Evolutionary conservation across 345 rosid genomes (phyloP).

Genomic region (Xanthoceras sorbifolium): DNA sequence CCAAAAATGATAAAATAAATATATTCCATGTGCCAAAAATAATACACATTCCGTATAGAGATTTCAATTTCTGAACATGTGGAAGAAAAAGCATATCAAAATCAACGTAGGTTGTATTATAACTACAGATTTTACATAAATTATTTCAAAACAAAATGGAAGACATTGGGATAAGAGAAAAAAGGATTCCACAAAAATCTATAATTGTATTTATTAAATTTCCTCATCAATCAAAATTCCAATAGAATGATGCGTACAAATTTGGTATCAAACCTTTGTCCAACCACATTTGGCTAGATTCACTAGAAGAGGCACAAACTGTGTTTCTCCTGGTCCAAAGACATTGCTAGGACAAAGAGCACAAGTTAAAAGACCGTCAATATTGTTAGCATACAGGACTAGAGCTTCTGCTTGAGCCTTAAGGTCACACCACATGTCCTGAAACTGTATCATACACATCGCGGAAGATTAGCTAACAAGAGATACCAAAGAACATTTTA

Average conservation of each 20-base stretch:
- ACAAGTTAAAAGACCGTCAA: constrained; percentile 85
- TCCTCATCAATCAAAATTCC: not conserved
- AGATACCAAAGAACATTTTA: not conserved
- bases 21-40: not conserved
- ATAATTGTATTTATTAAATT: constrained; percentile 3
- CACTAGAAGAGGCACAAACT: constrained; percentile 57
- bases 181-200: not conserved
- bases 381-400: constrained; percentile 68
- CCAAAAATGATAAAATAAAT: constrained; percentile 4
- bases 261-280: constrained; percentile 64
- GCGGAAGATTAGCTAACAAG: constrained; percentile 15
- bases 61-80: not conserved
- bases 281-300: constrained; percentile 75
- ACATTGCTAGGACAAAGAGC: constrained; percentile 87
- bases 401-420: constrained; percentile 92
- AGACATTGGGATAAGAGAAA: not conserved
- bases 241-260: constrained; percentile 8
- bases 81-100: not conserved
- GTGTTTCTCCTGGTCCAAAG: constrained; percentile 85
- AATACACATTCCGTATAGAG: not conserved
- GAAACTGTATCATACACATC: constrained; percentile 51
- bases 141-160: not conserved
- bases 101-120: not conserved
- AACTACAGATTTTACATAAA: not conserved
- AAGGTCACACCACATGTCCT: constrained; percentile 67